These are phyloP conservation scores for Bjerkandera adusta DNA, from an alignment of 1,284 basidiomycete species.

Conservation along the genomic window DNA sequence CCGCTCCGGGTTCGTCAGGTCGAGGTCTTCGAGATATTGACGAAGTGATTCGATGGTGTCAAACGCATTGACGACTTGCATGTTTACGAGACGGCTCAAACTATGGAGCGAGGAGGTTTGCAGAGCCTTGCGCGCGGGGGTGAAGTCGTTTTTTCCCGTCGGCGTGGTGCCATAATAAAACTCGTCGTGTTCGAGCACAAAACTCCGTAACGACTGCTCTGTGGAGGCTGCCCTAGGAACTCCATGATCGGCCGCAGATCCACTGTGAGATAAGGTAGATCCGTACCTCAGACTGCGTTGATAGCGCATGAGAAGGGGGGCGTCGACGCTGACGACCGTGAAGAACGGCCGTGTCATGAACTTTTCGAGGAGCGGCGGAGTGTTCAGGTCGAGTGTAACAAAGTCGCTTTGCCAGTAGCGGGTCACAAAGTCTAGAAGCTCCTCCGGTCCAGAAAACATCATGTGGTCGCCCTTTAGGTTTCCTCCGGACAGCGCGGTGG, in stretches of 20 bases:
- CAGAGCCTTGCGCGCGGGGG: neutral
- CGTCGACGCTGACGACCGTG: slow-evolving; percentile 84
- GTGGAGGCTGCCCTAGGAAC: slow-evolving; percentile 19
- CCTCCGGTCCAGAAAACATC: slow-evolving; percentile 49
- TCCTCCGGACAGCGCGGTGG: slow-evolving; percentile 12
- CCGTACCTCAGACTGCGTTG: slow-evolving; percentile 49
- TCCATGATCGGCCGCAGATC: slow-evolving; percentile 3
- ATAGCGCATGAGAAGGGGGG: slow-evolving; percentile 69
- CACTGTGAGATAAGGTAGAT: neutral
- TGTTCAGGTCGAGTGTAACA: slow-evolving; percentile 77
- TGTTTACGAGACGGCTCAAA: slow-evolving; percentile 51
- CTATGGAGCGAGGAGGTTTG: slow-evolving; percentile 31
- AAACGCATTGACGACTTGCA: slow-evolving; percentile 77
- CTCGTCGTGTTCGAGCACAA: slow-evolving; percentile 29
- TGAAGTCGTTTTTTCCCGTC: neutral
- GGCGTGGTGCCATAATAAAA: slow-evolving; percentile 27
- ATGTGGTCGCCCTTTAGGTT: slow-evolving; percentile 12
- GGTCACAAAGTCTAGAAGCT: slow-evolving; percentile 79
- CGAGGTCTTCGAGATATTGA: slow-evolving; percentile 61
- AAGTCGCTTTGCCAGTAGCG: slow-evolving; percentile 79
- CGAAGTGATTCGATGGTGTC: slow-evolving; percentile 53
- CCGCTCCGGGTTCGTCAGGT: slow-evolving; percentile 70
- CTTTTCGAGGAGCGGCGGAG: slow-evolving; percentile 55
- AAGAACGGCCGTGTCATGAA: slow-evolving; percentile 93
- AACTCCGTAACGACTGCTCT: slow-evolving; percentile 55